Base-by-base conservation (phyloP, 768 basidiomycete genomes). In the Boletus tylopilopsis region DNA sequence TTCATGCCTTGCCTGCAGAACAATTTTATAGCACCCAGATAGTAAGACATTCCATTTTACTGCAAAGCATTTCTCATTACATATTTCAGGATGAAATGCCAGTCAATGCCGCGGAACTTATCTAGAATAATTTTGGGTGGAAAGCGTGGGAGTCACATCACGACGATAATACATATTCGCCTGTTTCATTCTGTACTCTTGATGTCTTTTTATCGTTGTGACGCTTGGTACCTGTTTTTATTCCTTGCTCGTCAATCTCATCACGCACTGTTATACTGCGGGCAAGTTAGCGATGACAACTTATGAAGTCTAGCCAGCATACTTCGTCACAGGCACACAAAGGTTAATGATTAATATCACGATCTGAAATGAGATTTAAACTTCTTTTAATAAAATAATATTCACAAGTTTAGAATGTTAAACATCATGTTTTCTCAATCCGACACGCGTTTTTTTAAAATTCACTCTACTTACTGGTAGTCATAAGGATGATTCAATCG, bases 1-100 rank as follows among this genome's bases (percentile, higher is more conserved):
- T 49, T 59, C 22, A 59, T 52, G 21, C 29, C 39, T 46, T 25
- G 43, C 16, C 35, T 44, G 47, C 58, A 90, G 90, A 96, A 77
- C 89, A 93, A 82, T 97, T 92, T 76, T 97, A 96, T 74, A 88
- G 88, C 71, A 94, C 91, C 53, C 91, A 93, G 64, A 92, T 94
- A 63, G 90, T 91, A 69, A 69, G 80, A 63, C 46, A 40, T 34
- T 25, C 42, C 50, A 50, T 46, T 25, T 42, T 23, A 24, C 37
- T 11, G 6, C 40, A 36, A 45, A 24, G 40, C 42, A 24, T 40
- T 42, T 50, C 54, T 60, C 72, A 54, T 67, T 46, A 29, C 42
- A 50, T 56, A 59, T 56, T 45, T 51, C 63, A 96, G 87, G 94
- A 96, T 63, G 95, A 98, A 78, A 98, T 98, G 94, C 94, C 91